Evolutionary conservation across 176 grass and related monocot genomes (phyloP).

Genomic region (Pontederia crassipes): DNA sequence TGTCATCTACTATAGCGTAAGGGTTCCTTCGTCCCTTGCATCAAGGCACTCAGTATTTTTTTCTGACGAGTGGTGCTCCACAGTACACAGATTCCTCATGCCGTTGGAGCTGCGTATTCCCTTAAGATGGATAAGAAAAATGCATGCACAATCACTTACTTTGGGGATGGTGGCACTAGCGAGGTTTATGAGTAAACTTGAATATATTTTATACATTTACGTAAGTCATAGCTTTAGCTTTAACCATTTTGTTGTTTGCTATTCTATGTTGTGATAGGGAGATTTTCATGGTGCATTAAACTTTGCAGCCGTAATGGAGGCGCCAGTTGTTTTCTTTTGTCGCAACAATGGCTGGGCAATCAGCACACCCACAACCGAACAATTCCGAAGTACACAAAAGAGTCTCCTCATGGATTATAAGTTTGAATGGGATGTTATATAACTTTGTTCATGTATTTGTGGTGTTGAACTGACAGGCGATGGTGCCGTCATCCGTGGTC

Average conservation of each 20-base stretch:
- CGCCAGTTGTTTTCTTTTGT: slow-evolving; percentile 90
- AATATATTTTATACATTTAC: too few species aligned
- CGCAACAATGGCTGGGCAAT: slow-evolving; percentile 99
- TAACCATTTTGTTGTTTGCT: too few species aligned
- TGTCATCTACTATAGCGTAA: slow-evolving; percentile 88
- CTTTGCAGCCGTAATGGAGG: slow-evolving; percentile 82
- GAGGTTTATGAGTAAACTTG: slow-evolving; percentile 41
- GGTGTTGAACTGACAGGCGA: slow-evolving; percentile 53
- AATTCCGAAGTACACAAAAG: slow-evolving; percentile 71
- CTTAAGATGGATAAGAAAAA: slow-evolving; percentile 90
- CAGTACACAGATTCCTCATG: slow-evolving; percentile 92
- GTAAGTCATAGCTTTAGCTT: too few species aligned
- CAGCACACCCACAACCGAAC: slow-evolving; percentile 77
- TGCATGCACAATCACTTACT: slow-evolving; percentile 73
- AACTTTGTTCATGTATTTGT: neutral
- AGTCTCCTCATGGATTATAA: neutral
- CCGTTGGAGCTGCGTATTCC: slow-evolving; percentile 91
- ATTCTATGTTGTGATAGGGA: slow-evolving; percentile 30
- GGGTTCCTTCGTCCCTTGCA: slow-evolving; percentile 19
- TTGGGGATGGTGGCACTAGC: slow-evolving; percentile 82
- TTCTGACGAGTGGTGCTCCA: slow-evolving; percentile 13
- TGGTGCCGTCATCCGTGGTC: slow-evolving; percentile 64
- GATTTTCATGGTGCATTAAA: slow-evolving; percentile 91
- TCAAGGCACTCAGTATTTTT: slow-evolving; percentile 1
- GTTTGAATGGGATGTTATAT: neutral